Base-by-base conservation (phyloP, 768 basidiomycete genomes). In the Auricularia sp. region DNA sequence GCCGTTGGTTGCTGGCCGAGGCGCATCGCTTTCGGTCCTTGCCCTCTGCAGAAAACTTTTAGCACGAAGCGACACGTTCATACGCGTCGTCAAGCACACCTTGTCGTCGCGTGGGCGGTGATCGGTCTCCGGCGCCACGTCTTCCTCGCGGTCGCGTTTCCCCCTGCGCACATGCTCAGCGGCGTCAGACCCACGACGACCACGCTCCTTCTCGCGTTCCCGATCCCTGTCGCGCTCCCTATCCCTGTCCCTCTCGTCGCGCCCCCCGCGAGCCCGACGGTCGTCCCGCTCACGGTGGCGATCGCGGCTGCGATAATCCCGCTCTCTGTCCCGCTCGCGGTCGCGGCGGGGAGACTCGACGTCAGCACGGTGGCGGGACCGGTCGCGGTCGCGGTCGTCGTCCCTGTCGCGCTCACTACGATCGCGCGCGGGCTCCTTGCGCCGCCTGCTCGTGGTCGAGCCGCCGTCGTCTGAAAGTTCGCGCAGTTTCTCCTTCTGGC, bases 401-500 rank as follows among this genome's bases (percentile, higher is more conserved):
- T 67, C 68, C 23, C 61, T 34, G 65, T 64, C 29, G 29, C 29
- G 29, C 29, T 29, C 29, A 29, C 29, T 29, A 29, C 29, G 29
- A 29, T 29, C 67, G 23, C 80, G 76, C 34, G 72, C 68, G 36
- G 88, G 90, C 66, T 93, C 91, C 73, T 91, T 92, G 65, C 91
- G 84, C 68, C 83, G 87, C 63, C 90, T 81, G 68, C 90, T 90
- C 0, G 88, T 90, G 1, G 87, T 86, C 0, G 90, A 92, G 3
- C 76, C 84, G 2, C 90, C 91, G 67, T 93, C 91, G 66, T 93
- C 92, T 2, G 91, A 92, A n/a, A 70, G 68, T 36, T 85, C 89
- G 23, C 71, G 69, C 64, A 92, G 76, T 60, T 91, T 87, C 74
- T 94, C 93, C 87, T 93, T 97, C 72, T 97, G 93, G 65, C 96